A percentile compares a stretch with the other conserved stretches of the same genome.
phyloP scores from a whole-genome alignment of 2,329 filamentous ascomycete species.

The Didymella pomorum region DNA sequence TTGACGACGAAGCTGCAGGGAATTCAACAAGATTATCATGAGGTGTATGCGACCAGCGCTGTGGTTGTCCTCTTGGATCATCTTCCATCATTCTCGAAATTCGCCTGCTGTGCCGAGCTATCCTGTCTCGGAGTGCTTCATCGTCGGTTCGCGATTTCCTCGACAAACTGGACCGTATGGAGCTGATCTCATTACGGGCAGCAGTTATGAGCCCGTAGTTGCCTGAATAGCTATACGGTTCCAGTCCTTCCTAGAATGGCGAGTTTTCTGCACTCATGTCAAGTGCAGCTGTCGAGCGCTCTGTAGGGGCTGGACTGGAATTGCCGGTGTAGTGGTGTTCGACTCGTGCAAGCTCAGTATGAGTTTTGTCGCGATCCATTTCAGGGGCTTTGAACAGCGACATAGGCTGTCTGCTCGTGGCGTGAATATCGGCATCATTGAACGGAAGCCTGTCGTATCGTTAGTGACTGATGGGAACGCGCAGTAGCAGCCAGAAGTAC shows the following conservation, averaged over 20 bases:
- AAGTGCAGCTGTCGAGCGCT: background rate
- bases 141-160: background rate
- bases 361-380: background rate
- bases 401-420: background rate
- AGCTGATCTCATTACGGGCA: slow-evolving; percentile 3
- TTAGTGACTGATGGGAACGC: background rate
- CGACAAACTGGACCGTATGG: background rate
- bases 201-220: background rate
- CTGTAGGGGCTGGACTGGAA: background rate
- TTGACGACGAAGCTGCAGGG: background rate
- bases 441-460: background rate
- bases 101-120: background rate
- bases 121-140: background rate
- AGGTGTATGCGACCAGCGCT: slow-evolving; percentile 10
- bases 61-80: slow-evolving; percentile 9
- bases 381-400: background rate
- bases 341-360: background rate
- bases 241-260: background rate
- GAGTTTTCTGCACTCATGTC: background rate
- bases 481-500: background rate
- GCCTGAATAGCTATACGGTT: background rate
- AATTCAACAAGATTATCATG: background rate
- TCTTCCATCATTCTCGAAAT: slow-evolving; percentile 5
- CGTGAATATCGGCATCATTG: background rate
- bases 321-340: background rate